Conservation (phyloP, 106 monocot species). For the Posidonia australis region DNA sequence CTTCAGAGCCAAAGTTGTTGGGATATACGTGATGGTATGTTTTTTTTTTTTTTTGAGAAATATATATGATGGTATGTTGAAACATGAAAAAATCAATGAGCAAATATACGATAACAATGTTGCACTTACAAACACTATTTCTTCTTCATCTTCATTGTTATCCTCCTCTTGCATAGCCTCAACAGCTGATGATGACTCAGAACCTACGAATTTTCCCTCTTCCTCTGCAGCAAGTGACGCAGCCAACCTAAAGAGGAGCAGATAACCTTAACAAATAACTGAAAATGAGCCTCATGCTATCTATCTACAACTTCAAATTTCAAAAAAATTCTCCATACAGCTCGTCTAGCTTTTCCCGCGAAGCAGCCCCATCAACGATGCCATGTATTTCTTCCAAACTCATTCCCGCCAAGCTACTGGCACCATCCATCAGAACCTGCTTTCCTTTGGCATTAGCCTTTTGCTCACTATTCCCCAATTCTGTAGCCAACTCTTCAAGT, state of each 20-base stretch:
- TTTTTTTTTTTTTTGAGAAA: no score
- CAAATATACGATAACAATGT: background rate
- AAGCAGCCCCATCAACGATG: background rate
- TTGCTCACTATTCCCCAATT: conserved; percentile 37
- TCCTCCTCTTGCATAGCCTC: conserved; percentile 26
- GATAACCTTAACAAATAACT: background rate
- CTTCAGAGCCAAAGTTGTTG: background rate
- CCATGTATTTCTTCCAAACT: background rate
- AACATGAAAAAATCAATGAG: background rate
- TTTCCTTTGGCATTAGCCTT: conserved; percentile 46
- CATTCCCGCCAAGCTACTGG: background rate
- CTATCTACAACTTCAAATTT: background rate
- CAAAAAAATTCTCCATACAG: conserved; percentile 29
- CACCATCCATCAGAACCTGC: conserved; percentile 12
- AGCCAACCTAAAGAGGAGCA: conserved; percentile 42
- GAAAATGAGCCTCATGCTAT: background rate
- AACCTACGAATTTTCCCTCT: conserved; percentile 17
- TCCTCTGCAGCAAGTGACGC: conserved; percentile 97
- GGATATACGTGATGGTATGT: no score
- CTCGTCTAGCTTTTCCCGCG: conserved; percentile 55
- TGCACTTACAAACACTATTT: conserved; percentile 65
- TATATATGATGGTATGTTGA: background rate
- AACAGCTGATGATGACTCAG: conserved; percentile 12
- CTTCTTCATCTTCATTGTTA: conserved; percentile 55
- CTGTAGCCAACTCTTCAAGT: conserved; percentile 74